phyloP scores from a whole-genome alignment of 192 early-diverging fungal genomes.

The Phlyctochytrium planicorne region DNA sequence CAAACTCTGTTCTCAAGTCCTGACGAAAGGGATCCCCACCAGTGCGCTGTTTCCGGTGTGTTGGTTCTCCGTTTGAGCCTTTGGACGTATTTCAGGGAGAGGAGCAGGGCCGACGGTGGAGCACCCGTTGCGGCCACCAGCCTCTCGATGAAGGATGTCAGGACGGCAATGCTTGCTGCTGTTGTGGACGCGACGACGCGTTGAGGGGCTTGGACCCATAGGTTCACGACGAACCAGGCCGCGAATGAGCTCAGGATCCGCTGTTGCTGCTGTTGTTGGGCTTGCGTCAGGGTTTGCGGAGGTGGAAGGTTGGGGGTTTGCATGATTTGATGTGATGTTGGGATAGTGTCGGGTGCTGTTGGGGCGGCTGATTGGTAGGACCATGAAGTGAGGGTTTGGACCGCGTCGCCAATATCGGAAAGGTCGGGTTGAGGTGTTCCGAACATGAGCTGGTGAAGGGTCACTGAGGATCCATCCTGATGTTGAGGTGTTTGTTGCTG shows the following conservation, averaged over 20 bases:
- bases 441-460: too few relatives aligned
- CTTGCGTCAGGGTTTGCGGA: neutral
- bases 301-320: too few relatives aligned
- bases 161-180: neutral
- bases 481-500: neutral
- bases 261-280: neutral
- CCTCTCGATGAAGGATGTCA: neutral
- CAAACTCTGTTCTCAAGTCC: neutral
- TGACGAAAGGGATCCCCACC: neutral
- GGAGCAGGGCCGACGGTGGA: neutral
- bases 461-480: too few relatives aligned
- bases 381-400: too few relatives aligned
- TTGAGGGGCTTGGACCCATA: neutral
- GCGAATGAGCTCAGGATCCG: neutral
- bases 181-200: neutral
- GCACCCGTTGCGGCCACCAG: slow-evolving; percentile 3
- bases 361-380: too few relatives aligned
- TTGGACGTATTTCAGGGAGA: slow-evolving; percentile 1
- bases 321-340: too few relatives aligned
- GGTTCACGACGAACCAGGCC: slow-evolving; percentile 3
- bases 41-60: neutral
- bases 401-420: too few relatives aligned
- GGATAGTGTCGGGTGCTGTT: too few relatives aligned
- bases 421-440: too few relatives aligned
- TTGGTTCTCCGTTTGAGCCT: neutral